These are phyloP conservation scores for Heliosperma pusillum DNA, from an alignment of 148 eudicot genomes.

Conservation along the genomic window DNA sequence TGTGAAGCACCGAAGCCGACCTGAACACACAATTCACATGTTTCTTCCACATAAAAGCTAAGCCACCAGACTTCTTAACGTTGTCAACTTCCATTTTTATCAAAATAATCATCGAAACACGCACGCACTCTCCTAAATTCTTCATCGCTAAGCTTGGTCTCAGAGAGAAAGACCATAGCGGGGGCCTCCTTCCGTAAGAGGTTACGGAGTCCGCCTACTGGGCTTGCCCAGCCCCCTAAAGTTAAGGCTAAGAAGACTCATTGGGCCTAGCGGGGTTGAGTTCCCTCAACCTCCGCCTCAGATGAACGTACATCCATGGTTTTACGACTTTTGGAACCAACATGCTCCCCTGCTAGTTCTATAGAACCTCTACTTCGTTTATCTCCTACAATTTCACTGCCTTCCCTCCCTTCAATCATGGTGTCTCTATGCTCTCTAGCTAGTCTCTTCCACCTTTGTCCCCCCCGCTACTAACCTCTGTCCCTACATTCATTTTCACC, in stretches of 20 bases:
- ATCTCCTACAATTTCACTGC: accelerated
- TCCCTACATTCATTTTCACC: no score
- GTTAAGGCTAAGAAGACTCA: not conserved
- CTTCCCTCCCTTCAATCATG: no score
- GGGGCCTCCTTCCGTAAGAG: not conserved
- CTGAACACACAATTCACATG: not conserved
- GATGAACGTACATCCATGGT: not conserved
- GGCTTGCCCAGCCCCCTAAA: not conserved
- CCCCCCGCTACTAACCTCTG: no score
- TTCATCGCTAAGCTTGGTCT: not conserved
- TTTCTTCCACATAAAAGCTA: not conserved
- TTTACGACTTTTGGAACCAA: not conserved
- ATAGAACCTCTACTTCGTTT: not conserved
- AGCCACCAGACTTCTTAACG: not conserved
- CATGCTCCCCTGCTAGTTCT: not conserved
- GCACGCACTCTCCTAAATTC: not conserved
- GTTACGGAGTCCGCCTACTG: not conserved
- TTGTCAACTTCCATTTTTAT: not conserved
- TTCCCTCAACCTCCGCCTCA: not conserved
- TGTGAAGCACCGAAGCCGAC: not conserved
- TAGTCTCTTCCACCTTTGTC: no score
- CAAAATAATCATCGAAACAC: not conserved
- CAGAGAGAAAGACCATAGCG: not conserved
- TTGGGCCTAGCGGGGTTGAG: not conserved
- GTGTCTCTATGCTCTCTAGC: no score